Evolutionary conservation across 2,329 filamentous ascomycete genomes (phyloP).

Genomic region (Ophiostoma sp.): DNA sequence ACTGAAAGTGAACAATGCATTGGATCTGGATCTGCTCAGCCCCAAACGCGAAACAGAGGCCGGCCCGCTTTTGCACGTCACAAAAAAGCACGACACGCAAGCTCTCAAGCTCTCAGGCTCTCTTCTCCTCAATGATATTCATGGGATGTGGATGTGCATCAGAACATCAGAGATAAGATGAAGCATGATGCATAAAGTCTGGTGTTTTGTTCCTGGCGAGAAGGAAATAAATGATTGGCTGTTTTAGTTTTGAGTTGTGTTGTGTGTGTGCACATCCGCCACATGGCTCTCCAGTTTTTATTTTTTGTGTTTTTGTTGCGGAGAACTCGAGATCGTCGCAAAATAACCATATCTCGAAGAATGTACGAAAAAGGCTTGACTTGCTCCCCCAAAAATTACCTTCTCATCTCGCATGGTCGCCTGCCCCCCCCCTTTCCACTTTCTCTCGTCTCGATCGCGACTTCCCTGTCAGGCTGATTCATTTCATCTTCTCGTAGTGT

Average conservation of each 20-base stretch:
- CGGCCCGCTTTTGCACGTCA: slow-evolving; percentile 14
- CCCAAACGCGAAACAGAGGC: slow-evolving; percentile 12
- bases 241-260: too few relatives aligned
- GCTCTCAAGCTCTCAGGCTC: neutral
- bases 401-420: neutral
- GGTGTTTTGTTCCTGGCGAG: neutral
- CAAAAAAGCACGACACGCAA: slow-evolving; percentile 4
- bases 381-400: neutral
- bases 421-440: neutral
- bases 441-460: neutral
- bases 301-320: slow-evolving; percentile 1
- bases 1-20: neutral
- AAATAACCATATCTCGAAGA: neutral
- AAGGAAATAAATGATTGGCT: neutral
- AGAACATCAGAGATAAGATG: neutral
- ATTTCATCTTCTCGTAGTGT: too few relatives aligned
- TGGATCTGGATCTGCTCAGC: slow-evolving; percentile 13
- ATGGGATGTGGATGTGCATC: neutral
- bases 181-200: slow-evolving; percentile 14
- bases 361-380: neutral
- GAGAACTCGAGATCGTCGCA: slow-evolving; percentile 5
- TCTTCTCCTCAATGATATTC: neutral
- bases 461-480: slow-evolving; percentile 1
- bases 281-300: slow-evolving; percentile 20
- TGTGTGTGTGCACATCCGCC: neutral